Percentiles rank a stretch among this genome's conserved stretches.
These are phyloP conservation scores for Phanerodontia chrysosporium DNA, from an alignment of 768 basidiomycete species.

Conservation along the genomic window DNA sequence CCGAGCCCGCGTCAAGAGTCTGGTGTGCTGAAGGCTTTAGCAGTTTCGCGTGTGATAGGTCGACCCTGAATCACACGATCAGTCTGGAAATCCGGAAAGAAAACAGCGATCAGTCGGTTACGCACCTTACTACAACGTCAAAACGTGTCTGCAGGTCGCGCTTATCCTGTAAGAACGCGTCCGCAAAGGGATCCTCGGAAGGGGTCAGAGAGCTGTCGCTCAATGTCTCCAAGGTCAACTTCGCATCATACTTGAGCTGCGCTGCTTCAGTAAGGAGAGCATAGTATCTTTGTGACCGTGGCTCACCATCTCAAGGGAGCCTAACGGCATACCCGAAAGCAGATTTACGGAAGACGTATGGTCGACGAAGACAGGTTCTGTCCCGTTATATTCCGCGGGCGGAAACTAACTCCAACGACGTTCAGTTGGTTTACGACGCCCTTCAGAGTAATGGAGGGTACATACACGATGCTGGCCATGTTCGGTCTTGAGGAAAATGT, in stretches of 20 bases:
- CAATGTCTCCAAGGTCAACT: slow-evolving; percentile 62
- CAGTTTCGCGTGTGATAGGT: slow-evolving; percentile 46
- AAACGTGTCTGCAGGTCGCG: slow-evolving; percentile 63
- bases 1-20: slow-evolving; percentile 57
- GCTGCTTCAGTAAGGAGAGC: background rate
- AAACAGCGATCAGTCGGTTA: no score
- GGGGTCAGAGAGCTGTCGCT: slow-evolving; percentile 34
- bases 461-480: slow-evolving; percentile 50
- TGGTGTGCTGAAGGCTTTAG: slow-evolving; percentile 40
- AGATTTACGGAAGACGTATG: slow-evolving; percentile 74
- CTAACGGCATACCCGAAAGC: slow-evolving; percentile 66
- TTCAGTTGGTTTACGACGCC: slow-evolving; percentile 1
- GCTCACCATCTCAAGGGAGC: slow-evolving; percentile 74
- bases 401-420: slow-evolving; percentile 40
- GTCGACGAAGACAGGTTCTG: slow-evolving; percentile 70
- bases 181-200: slow-evolving; percentile 58
- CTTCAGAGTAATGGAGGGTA: slow-evolving; percentile 2
- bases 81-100: no score
- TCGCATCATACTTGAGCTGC: slow-evolving; percentile 75
- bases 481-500: slow-evolving; percentile 54
- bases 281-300: background rate
- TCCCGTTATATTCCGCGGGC: slow-evolving; percentile 49
- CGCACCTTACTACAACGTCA: slow-evolving; percentile 67
- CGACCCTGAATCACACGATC: slow-evolving; percentile 53
- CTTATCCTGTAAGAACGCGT: slow-evolving; percentile 70